Percentiles rank a stretch among this genome's conserved stretches.
Evolutionary conservation across 139 green algal genomes (phyloP).

Genomic region (Chlamydomonas sphaeroides): DNA sequence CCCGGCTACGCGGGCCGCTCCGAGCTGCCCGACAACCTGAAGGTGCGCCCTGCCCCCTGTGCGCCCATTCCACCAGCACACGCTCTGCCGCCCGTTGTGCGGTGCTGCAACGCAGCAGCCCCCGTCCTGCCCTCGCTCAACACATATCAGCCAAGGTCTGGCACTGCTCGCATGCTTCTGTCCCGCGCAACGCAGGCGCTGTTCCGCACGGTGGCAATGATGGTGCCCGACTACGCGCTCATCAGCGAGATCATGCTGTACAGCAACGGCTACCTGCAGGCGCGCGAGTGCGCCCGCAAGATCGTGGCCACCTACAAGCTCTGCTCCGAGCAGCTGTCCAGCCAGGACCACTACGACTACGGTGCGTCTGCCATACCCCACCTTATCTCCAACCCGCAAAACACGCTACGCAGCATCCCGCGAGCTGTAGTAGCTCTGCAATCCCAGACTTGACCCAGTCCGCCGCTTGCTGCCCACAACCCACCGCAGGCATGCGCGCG

Average conservation of each 20-base stretch:
- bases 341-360: constrained; percentile 85
- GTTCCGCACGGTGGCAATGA: constrained; percentile 80
- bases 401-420: too few species aligned
- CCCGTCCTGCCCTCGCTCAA: too few species aligned
- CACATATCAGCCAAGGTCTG: not conserved
- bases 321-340: constrained; percentile 86
- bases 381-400: too few species aligned
- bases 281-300: constrained; percentile 76
- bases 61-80: too few species aligned
- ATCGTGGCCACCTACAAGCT: constrained; percentile 89
- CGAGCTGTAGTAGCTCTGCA: too few species aligned
- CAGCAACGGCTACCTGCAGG: constrained; percentile 62
- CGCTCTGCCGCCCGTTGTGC: too few species aligned
- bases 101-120: too few species aligned
- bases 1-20: constrained; percentile 77
- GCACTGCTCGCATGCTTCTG: not conserved
- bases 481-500: constrained; percentile 84
- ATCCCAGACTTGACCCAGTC: too few species aligned
- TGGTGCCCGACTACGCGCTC: constrained; percentile 84
- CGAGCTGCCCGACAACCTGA: constrained; percentile 87
- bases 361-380: too few species aligned
- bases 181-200: constrained; percentile 48
- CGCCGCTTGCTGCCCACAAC: not conserved
- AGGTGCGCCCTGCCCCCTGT: constrained; percentile 47
- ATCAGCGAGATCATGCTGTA: constrained; percentile 85